These are phyloP conservation scores for Nyssa sinensis DNA, from an alignment of 148 eudicot genomes.

Conservation along the genomic window DNA sequence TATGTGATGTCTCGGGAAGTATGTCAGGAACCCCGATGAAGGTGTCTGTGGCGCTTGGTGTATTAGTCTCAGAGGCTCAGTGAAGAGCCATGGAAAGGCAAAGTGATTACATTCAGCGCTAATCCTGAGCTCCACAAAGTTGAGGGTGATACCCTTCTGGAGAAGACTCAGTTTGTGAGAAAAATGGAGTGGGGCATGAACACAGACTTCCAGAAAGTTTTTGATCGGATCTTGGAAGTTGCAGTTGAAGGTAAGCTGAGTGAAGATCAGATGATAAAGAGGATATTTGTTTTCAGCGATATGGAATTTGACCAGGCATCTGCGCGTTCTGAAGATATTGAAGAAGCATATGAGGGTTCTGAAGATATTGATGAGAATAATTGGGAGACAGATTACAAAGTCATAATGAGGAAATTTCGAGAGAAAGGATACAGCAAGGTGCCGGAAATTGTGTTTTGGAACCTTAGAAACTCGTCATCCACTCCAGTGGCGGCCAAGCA, in stretches of 20 bases:
- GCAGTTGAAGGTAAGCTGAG: conserved; percentile 21
- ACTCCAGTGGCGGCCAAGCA: conserved; percentile 26
- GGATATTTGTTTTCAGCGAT: conserved; percentile 49
- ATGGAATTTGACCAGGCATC: conserved; percentile 48
- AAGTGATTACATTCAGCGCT: conserved; percentile 33
- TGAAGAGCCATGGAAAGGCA: conserved; percentile 38
- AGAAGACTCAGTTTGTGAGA: conserved; percentile 26
- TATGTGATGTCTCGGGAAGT: conserved; percentile 47
- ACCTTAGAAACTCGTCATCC: conserved; percentile 22
- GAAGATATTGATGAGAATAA: background rate
- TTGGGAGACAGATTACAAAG: conserved; percentile 38
- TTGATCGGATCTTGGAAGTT: conserved; percentile 37
- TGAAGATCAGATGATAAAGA: conserved; percentile 42
- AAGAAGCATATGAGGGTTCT: no score
- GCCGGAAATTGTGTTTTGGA: conserved; percentile 41
- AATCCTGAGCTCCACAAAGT: conserved; percentile 25
- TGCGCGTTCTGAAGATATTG: no score
- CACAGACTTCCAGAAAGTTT: conserved; percentile 41
- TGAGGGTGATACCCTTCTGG: conserved; percentile 14
- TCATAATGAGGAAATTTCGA: conserved; percentile 27
- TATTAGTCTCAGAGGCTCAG: conserved; percentile 35
- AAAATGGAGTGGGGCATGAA: conserved; percentile 27
- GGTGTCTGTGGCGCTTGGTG: conserved; percentile 41
- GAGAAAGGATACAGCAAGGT: conserved; percentile 23
- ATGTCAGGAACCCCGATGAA: conserved; percentile 41